phyloP scores from a whole-genome alignment of 208 protist species.

The Wallacemonas rigidus region DNA sequence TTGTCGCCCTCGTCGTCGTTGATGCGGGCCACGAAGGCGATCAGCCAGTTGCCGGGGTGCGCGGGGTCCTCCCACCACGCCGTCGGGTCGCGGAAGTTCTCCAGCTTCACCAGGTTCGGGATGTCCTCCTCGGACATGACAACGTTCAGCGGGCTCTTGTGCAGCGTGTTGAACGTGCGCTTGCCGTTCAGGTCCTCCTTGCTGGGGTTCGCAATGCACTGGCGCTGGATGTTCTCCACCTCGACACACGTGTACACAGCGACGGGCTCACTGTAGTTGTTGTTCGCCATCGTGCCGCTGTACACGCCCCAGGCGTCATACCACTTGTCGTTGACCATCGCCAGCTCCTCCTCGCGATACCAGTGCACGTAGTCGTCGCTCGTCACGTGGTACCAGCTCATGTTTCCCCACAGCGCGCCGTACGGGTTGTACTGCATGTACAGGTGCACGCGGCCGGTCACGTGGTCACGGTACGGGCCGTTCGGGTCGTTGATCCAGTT shows the following conservation, averaged over 20 bases:
- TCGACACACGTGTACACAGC: slow-evolving; percentile 54
- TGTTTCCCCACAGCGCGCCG: slow-evolving; percentile 55
- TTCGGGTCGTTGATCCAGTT: slow-evolving; percentile 75
- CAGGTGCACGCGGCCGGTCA: slow-evolving; percentile 51
- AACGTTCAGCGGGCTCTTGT: slow-evolving; percentile 40
- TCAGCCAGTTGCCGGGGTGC: slow-evolving; percentile 38
- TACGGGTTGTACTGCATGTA: slow-evolving; percentile 77
- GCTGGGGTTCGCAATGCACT: slow-evolving; percentile 47
- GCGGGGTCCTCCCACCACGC: slow-evolving; percentile 50
- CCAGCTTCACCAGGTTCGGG: slow-evolving; percentile 32
- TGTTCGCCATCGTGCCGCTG: slow-evolving; percentile 55
- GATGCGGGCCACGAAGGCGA: slow-evolving; percentile 47
- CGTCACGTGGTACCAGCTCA: slow-evolving; percentile 65
- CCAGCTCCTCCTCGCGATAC: slow-evolving; percentile 28
- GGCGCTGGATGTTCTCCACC: slow-evolving; percentile 43
- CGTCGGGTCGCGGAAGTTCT: slow-evolving; percentile 58
- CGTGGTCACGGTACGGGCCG: slow-evolving; percentile 60
- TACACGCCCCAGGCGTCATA: slow-evolving; percentile 54
- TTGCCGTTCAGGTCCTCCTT: slow-evolving; percentile 29
- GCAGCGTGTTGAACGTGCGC: slow-evolving; percentile 35
- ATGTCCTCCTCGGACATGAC: slow-evolving; percentile 39
- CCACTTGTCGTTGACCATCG: slow-evolving; percentile 38
- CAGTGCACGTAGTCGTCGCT: slow-evolving; percentile 65
- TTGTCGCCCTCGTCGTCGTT: slow-evolving; percentile 37
- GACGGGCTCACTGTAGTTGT: slow-evolving; percentile 36